These are phyloP conservation scores for Kodamaea derodonti DNA, from an alignment of 1,139 yeast genomes.

Conservation along the genomic window DNA sequence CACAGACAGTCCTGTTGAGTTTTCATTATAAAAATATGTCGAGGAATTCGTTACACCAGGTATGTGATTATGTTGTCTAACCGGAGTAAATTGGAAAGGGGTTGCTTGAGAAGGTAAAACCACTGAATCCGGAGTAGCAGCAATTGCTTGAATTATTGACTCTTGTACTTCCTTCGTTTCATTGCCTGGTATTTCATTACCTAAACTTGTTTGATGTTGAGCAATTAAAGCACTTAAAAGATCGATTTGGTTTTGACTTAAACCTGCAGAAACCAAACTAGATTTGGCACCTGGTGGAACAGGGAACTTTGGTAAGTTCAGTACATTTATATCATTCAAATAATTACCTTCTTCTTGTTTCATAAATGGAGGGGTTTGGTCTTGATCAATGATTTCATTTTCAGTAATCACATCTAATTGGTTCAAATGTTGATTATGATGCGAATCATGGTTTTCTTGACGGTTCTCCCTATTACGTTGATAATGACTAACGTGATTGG, in stretches of 20 bases:
- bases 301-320: conserved; percentile 52
- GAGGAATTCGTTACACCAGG: conserved; percentile 5
- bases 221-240: conserved; percentile 70
- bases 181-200: conserved; percentile 17
- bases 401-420: not conserved
- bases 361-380: not conserved
- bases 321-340: conserved; percentile 14
- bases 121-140: conserved; percentile 1
- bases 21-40: not conserved
- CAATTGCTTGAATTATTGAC: not conserved
- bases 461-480: not conserved
- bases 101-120: conserved; percentile 12
- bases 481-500: conserved; percentile 4
- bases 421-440: conserved; percentile 2
- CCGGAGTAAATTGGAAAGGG: conserved; percentile 15
- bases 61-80: conserved; percentile 22
- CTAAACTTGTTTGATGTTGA: conserved; percentile 49
- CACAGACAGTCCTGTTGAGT: conserved; percentile 5
- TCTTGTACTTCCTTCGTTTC: conserved; percentile 2
- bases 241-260: conserved; percentile 64
- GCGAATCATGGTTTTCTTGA: not conserved
- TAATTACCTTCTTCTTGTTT: not conserved
- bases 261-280: conserved; percentile 61
- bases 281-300: conserved; percentile 72
- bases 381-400: not conserved